These are phyloP conservation scores for Boletus austroedulis DNA, from an alignment of 1,284 basidiomycete genomes.

Conservation along the genomic window DNA sequence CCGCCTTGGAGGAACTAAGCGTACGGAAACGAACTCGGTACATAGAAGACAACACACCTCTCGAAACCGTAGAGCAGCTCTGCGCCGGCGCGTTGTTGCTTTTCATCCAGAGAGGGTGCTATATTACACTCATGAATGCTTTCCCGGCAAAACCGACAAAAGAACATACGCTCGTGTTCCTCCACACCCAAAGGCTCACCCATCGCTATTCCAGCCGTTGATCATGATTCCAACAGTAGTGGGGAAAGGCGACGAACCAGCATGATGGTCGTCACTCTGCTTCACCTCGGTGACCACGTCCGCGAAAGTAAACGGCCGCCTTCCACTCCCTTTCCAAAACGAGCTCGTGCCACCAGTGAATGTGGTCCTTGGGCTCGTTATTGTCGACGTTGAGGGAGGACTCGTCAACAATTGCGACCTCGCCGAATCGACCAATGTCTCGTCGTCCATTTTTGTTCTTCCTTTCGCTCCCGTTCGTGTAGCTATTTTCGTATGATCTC, in stretches of 20 bases:
- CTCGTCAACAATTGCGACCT: conserved; percentile 22
- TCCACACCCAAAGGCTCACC: conserved; percentile 20
- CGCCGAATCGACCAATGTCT: conserved; percentile 25
- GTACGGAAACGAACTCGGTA: background rate
- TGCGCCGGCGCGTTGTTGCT: conserved; percentile 24
- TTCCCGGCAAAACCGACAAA: background rate
- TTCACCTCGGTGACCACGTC: conserved; percentile 27
- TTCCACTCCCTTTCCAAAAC: background rate
- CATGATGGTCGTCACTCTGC: conserved; percentile 13
- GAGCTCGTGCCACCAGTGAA: conserved; percentile 7
- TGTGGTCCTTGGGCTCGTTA: conserved; percentile 15
- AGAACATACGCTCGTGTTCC: conserved; percentile 20
- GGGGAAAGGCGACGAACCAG: conserved; percentile 12
- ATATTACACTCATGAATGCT: background rate
- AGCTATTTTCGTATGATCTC: no score
- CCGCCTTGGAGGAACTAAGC: conserved; percentile 17
- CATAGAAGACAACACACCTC: background rate
- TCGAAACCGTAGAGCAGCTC: conserved; percentile 18
- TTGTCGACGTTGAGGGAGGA: conserved; percentile 19
- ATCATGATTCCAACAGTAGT: background rate
- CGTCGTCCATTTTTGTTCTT: conserved; percentile 23
- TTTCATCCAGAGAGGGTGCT: conserved; percentile 28
- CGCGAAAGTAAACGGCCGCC: conserved; percentile 15
- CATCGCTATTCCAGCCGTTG: conserved; percentile 17
- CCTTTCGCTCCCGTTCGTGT: background rate